These are phyloP conservation scores for Fermentozyma sake DNA, from an alignment of 1,139 yeast species.

Conservation along the genomic window DNA sequence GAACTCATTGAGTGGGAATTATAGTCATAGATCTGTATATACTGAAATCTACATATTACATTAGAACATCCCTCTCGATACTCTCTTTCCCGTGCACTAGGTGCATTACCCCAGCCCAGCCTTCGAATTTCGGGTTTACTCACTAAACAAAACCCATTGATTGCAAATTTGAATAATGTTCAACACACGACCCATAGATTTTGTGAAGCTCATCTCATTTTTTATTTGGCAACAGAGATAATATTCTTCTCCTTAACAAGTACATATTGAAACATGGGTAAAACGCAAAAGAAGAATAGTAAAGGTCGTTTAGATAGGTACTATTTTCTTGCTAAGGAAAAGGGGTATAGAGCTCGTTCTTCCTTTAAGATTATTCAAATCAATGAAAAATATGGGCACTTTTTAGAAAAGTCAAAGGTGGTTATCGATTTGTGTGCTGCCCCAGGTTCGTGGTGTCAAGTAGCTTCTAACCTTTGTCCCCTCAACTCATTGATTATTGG, in stretches of 20 bases:
- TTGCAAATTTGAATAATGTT: too few relatives aligned
- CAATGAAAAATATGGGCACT: slow-evolving; percentile 94
- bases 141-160: too few relatives aligned
- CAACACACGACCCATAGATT: too few relatives aligned
- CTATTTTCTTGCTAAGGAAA: slow-evolving; percentile 93
- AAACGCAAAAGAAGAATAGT: slow-evolving; percentile 91
- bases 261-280: slow-evolving; percentile 55
- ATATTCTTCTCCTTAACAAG: too few relatives aligned
- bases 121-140: too few relatives aligned
- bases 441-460: slow-evolving; percentile 99
- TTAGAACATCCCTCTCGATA: too few relatives aligned
- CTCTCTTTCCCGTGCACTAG: too few relatives aligned
- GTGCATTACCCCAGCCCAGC: too few relatives aligned
- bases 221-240: too few relatives aligned
- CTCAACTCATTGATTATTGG: slow-evolving; percentile 91
- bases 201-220: slow-evolving; percentile 13
- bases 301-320: slow-evolving; percentile 99
- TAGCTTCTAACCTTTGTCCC: slow-evolving; percentile 90
- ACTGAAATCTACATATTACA: too few relatives aligned
- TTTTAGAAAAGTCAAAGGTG: slow-evolving; percentile 91
- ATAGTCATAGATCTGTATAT: slow-evolving; percentile 4
- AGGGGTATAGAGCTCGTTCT: slow-evolving; percentile 98
- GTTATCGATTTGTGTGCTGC: slow-evolving; percentile 99
- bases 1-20: slow-evolving; percentile 25
- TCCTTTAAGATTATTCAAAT: slow-evolving; percentile 93